Percentiles rank a stretch among this genome's conserved stretches.
Conservation (phyloP, 202 grass and related monocot species). For the Bolboschoenoplectus hybrid region DNA sequence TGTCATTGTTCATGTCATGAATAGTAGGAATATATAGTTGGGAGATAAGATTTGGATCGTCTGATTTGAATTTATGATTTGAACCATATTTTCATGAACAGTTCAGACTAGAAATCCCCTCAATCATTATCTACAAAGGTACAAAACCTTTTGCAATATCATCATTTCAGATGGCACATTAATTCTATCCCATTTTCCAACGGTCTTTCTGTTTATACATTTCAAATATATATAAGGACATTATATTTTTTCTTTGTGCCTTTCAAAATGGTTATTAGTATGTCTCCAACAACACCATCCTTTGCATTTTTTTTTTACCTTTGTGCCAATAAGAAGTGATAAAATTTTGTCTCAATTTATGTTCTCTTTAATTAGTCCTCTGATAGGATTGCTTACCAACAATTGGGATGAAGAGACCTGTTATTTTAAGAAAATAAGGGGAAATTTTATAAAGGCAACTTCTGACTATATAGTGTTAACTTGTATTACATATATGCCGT, state of each 20-base stretch:
- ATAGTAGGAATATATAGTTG: neutral
- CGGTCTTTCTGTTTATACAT: neutral
- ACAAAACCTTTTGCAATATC: neutral
- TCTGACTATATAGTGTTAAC: neutral
- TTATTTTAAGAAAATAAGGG: neutral
- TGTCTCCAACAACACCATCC: neutral
- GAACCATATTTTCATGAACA: neutral
- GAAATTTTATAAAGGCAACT: neutral
- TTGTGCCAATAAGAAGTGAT: neutral
- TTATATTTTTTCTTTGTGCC: neutral
- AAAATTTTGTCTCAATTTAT: neutral
- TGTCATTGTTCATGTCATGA: neutral
- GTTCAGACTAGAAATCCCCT: neutral
- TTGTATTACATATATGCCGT: neutral
- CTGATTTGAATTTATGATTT: neutral
- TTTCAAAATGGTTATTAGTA: slow-evolving; percentile 10
- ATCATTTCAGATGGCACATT: neutral
- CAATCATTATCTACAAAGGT: neutral
- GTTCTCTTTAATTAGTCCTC: neutral
- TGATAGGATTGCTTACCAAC: slow-evolving; percentile 15
- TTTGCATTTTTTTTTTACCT: neutral
- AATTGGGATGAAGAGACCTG: neutral
- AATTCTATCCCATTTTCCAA: neutral
- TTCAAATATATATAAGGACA: neutral
- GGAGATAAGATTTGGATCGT: neutral